Evolutionary conservation across 257 asterid species (phyloP), one percentile per base, ranked within the genome.

Genomic region (Solanum dulcamara): DNA sequence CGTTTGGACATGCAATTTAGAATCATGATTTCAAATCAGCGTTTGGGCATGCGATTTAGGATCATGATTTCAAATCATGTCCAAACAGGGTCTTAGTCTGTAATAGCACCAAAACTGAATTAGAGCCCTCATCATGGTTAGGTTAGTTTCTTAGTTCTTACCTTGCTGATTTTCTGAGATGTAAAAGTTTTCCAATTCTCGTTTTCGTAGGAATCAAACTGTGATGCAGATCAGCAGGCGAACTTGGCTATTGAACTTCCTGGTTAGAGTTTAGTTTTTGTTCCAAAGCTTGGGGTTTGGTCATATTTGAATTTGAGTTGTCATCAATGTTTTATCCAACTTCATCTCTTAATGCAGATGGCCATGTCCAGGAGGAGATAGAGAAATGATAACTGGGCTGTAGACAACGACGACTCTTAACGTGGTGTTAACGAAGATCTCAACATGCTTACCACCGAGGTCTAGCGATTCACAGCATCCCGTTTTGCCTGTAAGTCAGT

Each of bases 161-260:
- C 72, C 35, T 66, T 75, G 11, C 44, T 46, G 37, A 46, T 64
- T 64, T 42, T 30, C 24, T 2, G 81, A 72, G 32, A 37, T 22
- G 3, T 59, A 72, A 72, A 22, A 3, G 2, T 72, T 38, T 38
- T 2, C 38, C 14, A 32, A 46, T 62, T 66, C 48, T 68, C 11
- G 0, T 66, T 11, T 66, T 62, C 10, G 4, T 33, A 94, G 99
- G 98, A 94, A 90, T 91, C 92, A 32, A 96, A 96, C 90, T 88
- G 96, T 1, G 99, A 96, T 81, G 99, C 99, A 0, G 99, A 96
- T 92, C 90, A 91, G 85, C 99, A 88, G 90, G 99, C 99, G 30
- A 96, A 93, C 92, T 90, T 96, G 91, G 99, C 93, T 9, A 94
- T 91, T 13, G 93, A 92, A 46, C 98, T 96, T 77, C 92, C 96